Base-by-base conservation (phyloP, 1,284 basidiomycete genomes). In the Ceratobasidium sp. region DNA sequence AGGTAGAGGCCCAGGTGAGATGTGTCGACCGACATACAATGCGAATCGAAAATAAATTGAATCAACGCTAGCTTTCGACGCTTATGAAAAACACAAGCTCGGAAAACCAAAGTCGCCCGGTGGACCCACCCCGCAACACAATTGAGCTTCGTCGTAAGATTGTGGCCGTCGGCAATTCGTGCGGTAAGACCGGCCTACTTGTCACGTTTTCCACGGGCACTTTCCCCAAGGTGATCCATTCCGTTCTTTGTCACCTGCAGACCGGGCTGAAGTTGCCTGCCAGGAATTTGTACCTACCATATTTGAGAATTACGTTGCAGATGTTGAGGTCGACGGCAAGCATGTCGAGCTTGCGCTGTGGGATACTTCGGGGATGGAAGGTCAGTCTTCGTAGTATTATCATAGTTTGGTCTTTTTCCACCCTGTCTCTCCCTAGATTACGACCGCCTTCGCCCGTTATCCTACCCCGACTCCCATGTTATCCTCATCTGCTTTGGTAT, bases 311-410 rank as follows among this genome's bases (percentile, higher is more conserved):
- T 93, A 29, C 1, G 25, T 29, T 1, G 25, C 25, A 29, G 25
- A 29, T 29, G 25, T 29, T 29, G 25, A 29, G 82, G 95, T 95
- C 76, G 95, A 95, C 82, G 93, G 93, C 80, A 96, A 95, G 85
- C 92, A 95, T 84, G 93, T 97, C 80, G 95, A 97, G 84, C 88
- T 97, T 79, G 95, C 95, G 40, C 87, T 97, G 79, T 97, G 95
- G 95, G 95, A 97, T 93, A 97, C 95, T 77, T 95, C 95, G 34
- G 95, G 95, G 76, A 95, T 96, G 84, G 95, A 97, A 81, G 88
- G 89, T 80, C 87, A 57, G 65, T 64, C 32, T 25, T 51, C 0
- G 15, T 51, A 40, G 25, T 29, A 40, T 43, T 51, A 44, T 29
- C 25, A 29, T 29, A 29, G 80, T 17, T 29, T 29, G 25, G 25